Conservation (phyloP, 2,329 filamentous ascomycete species). For the Lachnellula subtilissima region DNA sequence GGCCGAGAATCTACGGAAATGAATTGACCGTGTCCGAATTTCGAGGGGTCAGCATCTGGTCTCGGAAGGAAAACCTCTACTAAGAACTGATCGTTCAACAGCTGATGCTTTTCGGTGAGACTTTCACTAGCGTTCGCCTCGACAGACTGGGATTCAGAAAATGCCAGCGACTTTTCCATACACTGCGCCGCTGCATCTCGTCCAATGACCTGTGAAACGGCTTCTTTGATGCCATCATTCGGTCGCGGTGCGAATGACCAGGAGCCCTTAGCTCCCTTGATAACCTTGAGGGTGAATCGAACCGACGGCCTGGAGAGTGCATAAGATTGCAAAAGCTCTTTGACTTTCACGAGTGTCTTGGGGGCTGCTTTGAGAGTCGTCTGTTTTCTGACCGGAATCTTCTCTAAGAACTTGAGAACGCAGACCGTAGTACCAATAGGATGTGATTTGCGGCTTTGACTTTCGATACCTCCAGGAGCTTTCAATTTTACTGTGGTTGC, state of each 20-base stretch:
- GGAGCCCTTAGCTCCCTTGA: slow-evolving; percentile 45
- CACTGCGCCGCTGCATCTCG: slow-evolving; percentile 52
- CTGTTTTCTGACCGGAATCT: slow-evolving; percentile 59
- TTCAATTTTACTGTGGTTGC: slow-evolving; percentile 47
- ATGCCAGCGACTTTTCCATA: slow-evolving; percentile 31
- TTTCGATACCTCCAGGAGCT: slow-evolving; percentile 35
- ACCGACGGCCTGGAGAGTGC: slow-evolving; percentile 61
- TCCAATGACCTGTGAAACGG: slow-evolving; percentile 58
- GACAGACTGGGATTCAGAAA: slow-evolving; percentile 12
- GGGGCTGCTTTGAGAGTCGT: slow-evolving; percentile 50
- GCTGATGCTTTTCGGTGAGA: background rate
- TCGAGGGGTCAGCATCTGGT: slow-evolving; percentile 39
- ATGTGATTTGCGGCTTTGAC: slow-evolving; percentile 39
- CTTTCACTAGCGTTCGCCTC: background rate
- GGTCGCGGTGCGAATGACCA: slow-evolving; percentile 60
- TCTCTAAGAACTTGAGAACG: slow-evolving; percentile 53
- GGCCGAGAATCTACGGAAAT: slow-evolving; percentile 67
- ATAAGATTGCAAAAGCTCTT: slow-evolving; percentile 57
- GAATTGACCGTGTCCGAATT: slow-evolving; percentile 50
- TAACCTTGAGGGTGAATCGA: slow-evolving; percentile 55
- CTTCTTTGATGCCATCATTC: slow-evolving; percentile 48
- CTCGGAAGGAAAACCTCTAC: slow-evolving; percentile 57
- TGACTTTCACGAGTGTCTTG: slow-evolving; percentile 54
- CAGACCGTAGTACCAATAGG: slow-evolving; percentile 66
- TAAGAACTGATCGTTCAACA: slow-evolving; percentile 32